These are phyloP conservation scores for Citrus sp. DNA, from an alignment of 345 rosid genomes.

Conservation along the genomic window DNA sequence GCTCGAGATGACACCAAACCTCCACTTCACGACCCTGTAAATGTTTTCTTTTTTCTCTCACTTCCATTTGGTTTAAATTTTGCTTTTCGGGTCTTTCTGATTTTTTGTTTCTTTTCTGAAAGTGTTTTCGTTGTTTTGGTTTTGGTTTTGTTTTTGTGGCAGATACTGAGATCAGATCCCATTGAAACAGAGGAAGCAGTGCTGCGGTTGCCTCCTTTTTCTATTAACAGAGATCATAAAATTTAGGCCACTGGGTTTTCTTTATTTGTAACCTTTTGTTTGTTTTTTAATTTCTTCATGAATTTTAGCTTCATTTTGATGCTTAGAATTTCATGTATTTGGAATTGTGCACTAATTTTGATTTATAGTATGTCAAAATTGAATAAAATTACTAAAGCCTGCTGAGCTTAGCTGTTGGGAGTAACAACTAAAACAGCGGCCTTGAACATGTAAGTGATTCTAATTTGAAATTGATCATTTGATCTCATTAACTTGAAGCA, in stretches of 20 bases:
- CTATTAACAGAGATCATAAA: slow-evolving; percentile 8
- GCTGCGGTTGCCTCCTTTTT: slow-evolving; percentile 58
- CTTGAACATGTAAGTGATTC: no score
- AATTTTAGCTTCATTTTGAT: neutral
- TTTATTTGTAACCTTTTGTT: no score
- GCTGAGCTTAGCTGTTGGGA: no score
- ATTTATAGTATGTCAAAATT: neutral
- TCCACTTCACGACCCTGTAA: slow-evolving; percentile 71
- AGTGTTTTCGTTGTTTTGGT: neutral
- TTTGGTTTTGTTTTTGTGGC: neutral
- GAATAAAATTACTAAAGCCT: no score
- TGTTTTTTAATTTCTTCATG: neutral
- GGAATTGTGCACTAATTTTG: neutral
- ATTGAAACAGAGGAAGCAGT: slow-evolving; percentile 75
- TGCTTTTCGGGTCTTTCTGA: neutral
- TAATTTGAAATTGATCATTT: no score
- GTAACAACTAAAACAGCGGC: no score
- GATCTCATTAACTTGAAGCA: no score
- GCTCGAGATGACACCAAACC: slow-evolving; percentile 76
- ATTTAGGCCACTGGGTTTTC: neutral
- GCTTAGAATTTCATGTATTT: neutral
- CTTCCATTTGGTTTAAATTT: neutral
- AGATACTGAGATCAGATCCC: slow-evolving; percentile 77
- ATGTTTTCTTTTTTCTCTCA: neutral
- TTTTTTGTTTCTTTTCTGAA: neutral